Evolutionary conservation across 345 rosid species (phyloP).

Genomic region (Streptanthus diversifolius): DNA sequence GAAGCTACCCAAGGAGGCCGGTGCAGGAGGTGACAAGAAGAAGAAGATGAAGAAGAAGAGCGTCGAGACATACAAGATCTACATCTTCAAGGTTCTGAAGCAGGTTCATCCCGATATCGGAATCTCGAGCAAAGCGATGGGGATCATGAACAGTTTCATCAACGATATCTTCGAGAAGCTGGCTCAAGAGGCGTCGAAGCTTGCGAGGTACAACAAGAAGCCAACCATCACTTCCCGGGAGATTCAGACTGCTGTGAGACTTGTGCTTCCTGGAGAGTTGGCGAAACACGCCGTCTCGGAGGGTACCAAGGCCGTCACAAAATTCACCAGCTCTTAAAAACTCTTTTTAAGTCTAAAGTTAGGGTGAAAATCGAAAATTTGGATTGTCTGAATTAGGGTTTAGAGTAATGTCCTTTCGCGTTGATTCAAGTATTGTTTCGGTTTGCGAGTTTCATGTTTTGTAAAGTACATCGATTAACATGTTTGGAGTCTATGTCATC

Average conservation of each 20-base stretch:
- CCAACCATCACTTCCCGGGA: constrained; percentile 78
- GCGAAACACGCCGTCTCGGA: constrained; percentile 85
- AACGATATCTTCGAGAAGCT: constrained; percentile 75
- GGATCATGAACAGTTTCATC: constrained; percentile 76
- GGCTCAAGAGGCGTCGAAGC: constrained; percentile 63
- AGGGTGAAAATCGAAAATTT: no score
- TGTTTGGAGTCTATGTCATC: neutral
- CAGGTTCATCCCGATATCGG: constrained; percentile 65
- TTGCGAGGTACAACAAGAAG: constrained; percentile 84
- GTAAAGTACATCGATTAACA: constrained; percentile 7
- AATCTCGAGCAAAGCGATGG: constrained; percentile 70
- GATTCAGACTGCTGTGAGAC: constrained; percentile 77
- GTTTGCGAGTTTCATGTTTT: neutral
- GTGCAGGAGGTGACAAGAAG: constrained; percentile 58
- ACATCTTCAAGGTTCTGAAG: constrained; percentile 66
- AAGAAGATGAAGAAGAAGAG: constrained; percentile 69
- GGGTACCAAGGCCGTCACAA: constrained; percentile 77
- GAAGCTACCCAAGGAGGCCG: constrained; percentile 73
- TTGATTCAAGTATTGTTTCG: neutral
- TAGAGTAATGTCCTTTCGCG: no score
- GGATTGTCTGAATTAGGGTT: neutral
- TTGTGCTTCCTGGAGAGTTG: constrained; percentile 73
- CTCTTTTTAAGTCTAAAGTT: neutral
- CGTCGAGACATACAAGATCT: constrained; percentile 82
- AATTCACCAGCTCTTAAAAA: constrained; percentile 64